Evolutionary conservation across 2,329 filamentous ascomycete genomes (phyloP).

Genomic region (Akanthomyces lecanii): DNA sequence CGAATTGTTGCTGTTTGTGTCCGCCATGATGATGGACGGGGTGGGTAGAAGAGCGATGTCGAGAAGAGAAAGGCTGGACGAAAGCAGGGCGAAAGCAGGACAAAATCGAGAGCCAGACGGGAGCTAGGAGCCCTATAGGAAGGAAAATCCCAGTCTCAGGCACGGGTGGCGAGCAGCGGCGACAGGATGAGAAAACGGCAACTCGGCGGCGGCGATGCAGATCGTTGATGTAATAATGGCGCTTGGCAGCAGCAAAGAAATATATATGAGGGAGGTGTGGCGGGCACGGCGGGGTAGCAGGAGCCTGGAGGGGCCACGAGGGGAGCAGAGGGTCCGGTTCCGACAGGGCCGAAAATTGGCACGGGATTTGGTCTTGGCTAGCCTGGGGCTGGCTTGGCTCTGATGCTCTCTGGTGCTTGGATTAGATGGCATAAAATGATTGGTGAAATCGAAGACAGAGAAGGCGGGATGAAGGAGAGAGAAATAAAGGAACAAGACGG

Average conservation of each 20-base stretch:
- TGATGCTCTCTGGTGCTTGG: too few relatives aligned
- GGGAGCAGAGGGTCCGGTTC: conserved; percentile 10
- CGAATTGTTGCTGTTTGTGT: conserved; percentile 8
- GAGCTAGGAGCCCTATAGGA: conserved; percentile 2
- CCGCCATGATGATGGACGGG: conserved; percentile 5
- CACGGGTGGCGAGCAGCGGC: background rate
- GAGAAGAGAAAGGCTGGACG: background rate
- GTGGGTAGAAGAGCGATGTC: background rate
- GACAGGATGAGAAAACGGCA: background rate
- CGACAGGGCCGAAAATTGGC: background rate
- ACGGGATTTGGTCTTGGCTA: background rate
- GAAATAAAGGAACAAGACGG: background rate
- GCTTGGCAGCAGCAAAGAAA: conserved; percentile 2
- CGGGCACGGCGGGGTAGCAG: background rate
- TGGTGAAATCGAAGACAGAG: background rate
- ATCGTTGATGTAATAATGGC: conserved; percentile 15
- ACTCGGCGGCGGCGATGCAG: background rate
- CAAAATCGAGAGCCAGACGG: background rate
- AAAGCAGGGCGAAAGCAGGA: too few relatives aligned
- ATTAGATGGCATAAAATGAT: background rate
- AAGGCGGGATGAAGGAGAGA: background rate
- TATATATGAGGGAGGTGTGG: background rate
- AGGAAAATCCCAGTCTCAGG: background rate
- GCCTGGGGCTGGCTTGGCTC: background rate
- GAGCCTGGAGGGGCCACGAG: background rate